Percentiles rank a stretch among this genome's conserved stretches.
phyloP scores from a whole-genome alignment of 2,329 filamentous ascomycete species.

The Fusarium decemcellulare region DNA sequence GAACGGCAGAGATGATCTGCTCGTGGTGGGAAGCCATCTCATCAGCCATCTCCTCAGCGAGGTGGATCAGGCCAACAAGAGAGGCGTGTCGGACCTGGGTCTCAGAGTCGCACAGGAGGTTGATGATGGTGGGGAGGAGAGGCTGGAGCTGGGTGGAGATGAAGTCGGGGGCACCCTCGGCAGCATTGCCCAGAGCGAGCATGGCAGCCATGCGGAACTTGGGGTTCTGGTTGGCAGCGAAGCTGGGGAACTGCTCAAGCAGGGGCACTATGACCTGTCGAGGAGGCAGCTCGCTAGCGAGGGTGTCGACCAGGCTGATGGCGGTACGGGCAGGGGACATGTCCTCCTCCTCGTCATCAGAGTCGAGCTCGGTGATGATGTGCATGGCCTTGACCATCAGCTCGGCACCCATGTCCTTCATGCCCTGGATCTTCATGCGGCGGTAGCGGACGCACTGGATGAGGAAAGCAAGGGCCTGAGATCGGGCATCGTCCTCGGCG shows the following conservation, averaged over 20 bases:
- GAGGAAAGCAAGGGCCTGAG: conserved; percentile 93
- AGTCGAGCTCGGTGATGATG: conserved; percentile 90
- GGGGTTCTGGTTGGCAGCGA: conserved; percentile 81
- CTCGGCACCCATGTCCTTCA: conserved; percentile 86
- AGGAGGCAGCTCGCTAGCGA: conserved; percentile 89
- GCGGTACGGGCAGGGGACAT: conserved; percentile 86
- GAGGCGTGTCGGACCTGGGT: conserved; percentile 88
- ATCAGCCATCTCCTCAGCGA: conserved; percentile 94
- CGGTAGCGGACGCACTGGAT: conserved; percentile 93
- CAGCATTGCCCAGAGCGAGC: conserved; percentile 91
- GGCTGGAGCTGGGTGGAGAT: conserved; percentile 91
- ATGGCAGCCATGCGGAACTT: conserved; percentile 92
- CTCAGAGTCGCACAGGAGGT: conserved; percentile 87
- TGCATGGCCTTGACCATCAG: conserved; percentile 90
- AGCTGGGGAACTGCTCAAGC: conserved; percentile 86
- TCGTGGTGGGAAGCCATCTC: conserved; percentile 90
- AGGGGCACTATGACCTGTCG: conserved; percentile 95
- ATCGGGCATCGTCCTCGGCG: conserved; percentile 86
- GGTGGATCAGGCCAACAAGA: conserved; percentile 87
- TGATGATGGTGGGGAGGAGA: conserved; percentile 88
- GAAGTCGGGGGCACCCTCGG: conserved; percentile 97
- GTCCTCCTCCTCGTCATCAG: conserved; percentile 83
- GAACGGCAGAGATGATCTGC: conserved; percentile 84
- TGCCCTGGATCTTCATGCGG: conserved; percentile 94
- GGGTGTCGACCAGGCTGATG: conserved; percentile 88